Percentiles rank a stretch among this genome's conserved stretches.
Conservation (phyloP, 106 monocot species). For the Dendrobium officinale region DNA sequence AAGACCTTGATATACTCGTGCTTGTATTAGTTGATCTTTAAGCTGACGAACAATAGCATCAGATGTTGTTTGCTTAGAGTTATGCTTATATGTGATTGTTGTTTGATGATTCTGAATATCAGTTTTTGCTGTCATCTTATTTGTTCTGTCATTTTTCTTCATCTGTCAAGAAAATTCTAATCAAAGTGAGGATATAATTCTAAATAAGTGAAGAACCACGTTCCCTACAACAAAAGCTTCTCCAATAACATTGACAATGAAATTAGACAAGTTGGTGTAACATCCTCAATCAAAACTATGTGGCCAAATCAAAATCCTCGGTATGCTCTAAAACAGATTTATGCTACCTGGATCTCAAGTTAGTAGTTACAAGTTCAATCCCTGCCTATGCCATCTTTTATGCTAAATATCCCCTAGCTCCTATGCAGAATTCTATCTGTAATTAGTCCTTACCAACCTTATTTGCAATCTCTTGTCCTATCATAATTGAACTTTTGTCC, state of each 20-base stretch:
- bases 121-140: constrained; percentile 15
- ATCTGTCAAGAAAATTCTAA: background rate
- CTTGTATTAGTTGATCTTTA: constrained; percentile 76
- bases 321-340: too few species aligned
- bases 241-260: background rate
- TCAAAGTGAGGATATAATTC: background rate
- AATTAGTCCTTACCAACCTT: too few species aligned
- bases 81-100: constrained; percentile 4
- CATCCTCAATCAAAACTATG: background rate
- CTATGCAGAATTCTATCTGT: too few species aligned
- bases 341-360: too few species aligned
- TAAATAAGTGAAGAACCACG: background rate
- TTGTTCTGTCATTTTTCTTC: constrained; percentile 12
- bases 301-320: background rate
- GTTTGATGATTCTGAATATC: constrained; percentile 2
- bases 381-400: too few species aligned
- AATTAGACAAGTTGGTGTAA: background rate
- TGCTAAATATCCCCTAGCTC: too few species aligned
- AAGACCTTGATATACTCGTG: constrained; percentile 64
- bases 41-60: constrained; percentile 68
- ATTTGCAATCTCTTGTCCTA: too few species aligned
- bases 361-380: too few species aligned
- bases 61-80: constrained; percentile 11
- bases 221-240: background rate
- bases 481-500: too few species aligned